Conservation (phyloP, 2,329 filamentous ascomycete species). For the Dothistroma septosporum region DNA sequence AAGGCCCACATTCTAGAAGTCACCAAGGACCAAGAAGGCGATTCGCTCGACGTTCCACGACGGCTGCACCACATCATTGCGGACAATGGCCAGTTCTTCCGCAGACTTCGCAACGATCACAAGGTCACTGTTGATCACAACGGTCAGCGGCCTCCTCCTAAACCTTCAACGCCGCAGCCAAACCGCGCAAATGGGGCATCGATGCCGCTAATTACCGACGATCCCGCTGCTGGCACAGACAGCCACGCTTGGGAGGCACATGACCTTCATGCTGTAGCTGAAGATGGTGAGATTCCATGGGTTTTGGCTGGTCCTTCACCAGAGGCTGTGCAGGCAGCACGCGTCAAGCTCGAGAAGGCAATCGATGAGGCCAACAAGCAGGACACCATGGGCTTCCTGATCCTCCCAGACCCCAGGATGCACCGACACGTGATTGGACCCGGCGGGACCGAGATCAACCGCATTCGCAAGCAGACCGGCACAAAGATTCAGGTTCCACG, state of each 20-base stretch:
- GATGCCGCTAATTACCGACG: conserved; percentile 91
- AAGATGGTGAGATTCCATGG: conserved; percentile 70
- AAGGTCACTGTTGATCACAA: conserved; percentile 89
- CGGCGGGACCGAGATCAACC: conserved; percentile 85
- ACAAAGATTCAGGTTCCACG: conserved; percentile 83
- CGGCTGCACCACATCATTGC: conserved; percentile 78
- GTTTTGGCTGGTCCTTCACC: conserved; percentile 68
- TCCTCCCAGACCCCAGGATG: conserved; percentile 81
- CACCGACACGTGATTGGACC: conserved; percentile 89
- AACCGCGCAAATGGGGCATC: conserved; percentile 53
- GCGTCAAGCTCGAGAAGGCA: conserved; percentile 66
- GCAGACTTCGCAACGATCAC: conserved; percentile 77
- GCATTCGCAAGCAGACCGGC: conserved; percentile 84
- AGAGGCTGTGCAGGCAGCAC: conserved; percentile 79
- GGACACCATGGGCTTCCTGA: conserved; percentile 76
- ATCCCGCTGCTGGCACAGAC: conserved; percentile 54
- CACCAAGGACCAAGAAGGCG: conserved; percentile 80
- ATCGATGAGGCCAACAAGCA: conserved; percentile 67
- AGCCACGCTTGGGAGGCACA: conserved; percentile 81
- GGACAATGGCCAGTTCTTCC: conserved; percentile 92
- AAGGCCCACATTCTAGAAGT: conserved; percentile 78
- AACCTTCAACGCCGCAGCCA: conserved; percentile 50
- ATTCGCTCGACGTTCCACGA: conserved; percentile 78
- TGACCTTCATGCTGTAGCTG: conserved; percentile 67
- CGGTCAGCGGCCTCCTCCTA: conserved; percentile 70